A percentile compares a stretch with the other conserved stretches of the same genome.
Evolutionary conservation across 176 grass and related monocot genomes (phyloP).

Genomic region (Thinopyrum elongatum): DNA sequence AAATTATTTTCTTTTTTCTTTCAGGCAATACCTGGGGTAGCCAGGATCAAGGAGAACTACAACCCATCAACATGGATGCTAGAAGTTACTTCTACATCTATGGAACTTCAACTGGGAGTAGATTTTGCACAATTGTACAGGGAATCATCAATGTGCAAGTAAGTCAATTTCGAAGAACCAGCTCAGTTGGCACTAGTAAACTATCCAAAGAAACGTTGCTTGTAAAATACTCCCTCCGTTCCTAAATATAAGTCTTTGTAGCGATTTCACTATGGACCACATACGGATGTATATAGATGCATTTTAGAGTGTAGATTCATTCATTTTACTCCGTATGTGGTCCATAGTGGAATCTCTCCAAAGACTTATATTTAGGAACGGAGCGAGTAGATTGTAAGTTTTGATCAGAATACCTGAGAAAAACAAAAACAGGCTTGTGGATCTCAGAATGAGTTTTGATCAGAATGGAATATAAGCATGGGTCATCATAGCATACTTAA

Average conservation of each 20-base stretch:
- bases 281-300: no score
- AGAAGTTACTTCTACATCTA: constrained; percentile 63
- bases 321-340: no score
- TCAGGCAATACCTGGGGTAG: constrained; percentile 52
- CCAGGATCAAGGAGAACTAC: constrained; percentile 64
- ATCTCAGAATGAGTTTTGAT: background rate
- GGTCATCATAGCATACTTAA: background rate
- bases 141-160: constrained; percentile 59
- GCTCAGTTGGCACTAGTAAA: background rate
- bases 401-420: background rate
- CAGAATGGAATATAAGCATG: background rate
- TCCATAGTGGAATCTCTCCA: no score
- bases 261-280: no score
- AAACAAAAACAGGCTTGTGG: background rate
- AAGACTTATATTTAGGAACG: no score
- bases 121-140: constrained; percentile 68
- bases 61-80: constrained; percentile 91
- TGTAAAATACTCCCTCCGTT: no score
- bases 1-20: background rate
- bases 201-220: background rate
- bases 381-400: background rate
- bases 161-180: background rate
- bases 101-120: constrained; percentile 51
- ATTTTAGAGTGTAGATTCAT: no score
- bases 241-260: no score